These are phyloP conservation scores for Misopates orontium DNA, from an alignment of 257 asterid species.

Conservation along the genomic window DNA sequence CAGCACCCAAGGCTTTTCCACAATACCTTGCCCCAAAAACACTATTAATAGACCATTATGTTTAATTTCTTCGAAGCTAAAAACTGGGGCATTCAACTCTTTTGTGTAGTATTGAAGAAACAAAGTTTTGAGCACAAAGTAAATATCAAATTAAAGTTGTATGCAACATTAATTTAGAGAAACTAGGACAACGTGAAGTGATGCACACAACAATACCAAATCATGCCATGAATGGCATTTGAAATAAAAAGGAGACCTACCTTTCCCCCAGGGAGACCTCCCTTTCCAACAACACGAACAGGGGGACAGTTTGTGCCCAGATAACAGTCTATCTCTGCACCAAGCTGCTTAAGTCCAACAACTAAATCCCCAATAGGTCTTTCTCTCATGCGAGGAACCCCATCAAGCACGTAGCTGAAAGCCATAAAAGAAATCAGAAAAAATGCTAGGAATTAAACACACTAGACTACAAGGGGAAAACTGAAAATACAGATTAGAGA, in stretches of 20 bases:
- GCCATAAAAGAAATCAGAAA: conserved; percentile 18
- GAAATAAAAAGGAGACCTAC: conserved; percentile 37
- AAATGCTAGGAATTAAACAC: not conserved
- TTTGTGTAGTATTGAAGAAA: too few relatives aligned
- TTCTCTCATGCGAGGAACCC: conserved; percentile 99
- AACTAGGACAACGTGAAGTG: conserved; percentile 8
- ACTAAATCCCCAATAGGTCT: conserved; percentile 98
- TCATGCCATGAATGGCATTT: not conserved
- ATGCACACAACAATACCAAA: not conserved
- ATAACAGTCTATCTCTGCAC: conserved; percentile 83
- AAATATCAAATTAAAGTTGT: conserved; percentile 11
- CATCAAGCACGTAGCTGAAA: conserved; percentile 92
- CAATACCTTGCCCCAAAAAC: too few relatives aligned
- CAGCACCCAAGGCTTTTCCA: too few relatives aligned
- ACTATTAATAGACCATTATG: too few relatives aligned
- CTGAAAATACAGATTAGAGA: not conserved
- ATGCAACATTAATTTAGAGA: conserved; percentile 2
- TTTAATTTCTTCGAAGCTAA: too few relatives aligned
- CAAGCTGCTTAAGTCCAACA: conserved; percentile 93
- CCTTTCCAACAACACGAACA: conserved; percentile 86
- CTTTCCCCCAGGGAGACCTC: conserved; percentile 98
- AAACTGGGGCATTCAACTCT: too few relatives aligned
- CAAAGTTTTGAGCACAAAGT: too few relatives aligned
- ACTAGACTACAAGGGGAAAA: not conserved
- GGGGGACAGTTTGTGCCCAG: conserved; percentile 96